Evolutionary conservation across 345 rosid genomes (phyloP), one percentile per base, ranked within the genome.

Genomic region (Cochlearia excelsa): DNA sequence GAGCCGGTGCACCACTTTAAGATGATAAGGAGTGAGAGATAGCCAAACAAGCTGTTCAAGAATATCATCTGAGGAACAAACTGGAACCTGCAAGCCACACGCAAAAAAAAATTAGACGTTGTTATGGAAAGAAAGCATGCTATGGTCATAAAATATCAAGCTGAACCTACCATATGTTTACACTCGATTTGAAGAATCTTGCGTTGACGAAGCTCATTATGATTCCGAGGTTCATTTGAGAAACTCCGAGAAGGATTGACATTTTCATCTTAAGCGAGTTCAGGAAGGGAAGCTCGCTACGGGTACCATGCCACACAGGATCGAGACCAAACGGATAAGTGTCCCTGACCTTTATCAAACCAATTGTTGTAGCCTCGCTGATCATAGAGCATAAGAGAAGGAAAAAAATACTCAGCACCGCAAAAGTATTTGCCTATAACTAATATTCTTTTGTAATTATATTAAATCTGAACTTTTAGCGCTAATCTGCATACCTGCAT

Each of bases 201-300:
- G 97, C 99, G 77, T 93, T 93, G 61, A 79, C 85, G 71, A 65
- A 93, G 79, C 99, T 93, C 82, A 90, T 61, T 45, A 93, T 67
- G 66, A 90, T 87, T 61, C 97, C 99, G 42, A 93, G 99, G 79
- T 93, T 87, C 99, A 93, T 93, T 72, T 90, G 99, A 55, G 92
- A 69, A 67, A 93, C 96, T 75, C 99, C 99, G 41, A 90, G 75
- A 59, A 93, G 95, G 73, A 90, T 93, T 30, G 99, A 93, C 96
- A 93, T 84, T 84, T 93, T 90, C 99, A 93, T 93, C 86, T 93
- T 90, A 70, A 93, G 75, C 28, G 99, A 93, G 79, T 89, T 89
- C 37, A 93, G 83, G 74, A 84, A 93, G 30, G 99, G 97, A 44
- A 87, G 77, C 78, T 93, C 97, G 31, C 90, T 87, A 51, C 96